These are phyloP conservation scores for Aspergillus sp. DNA, from an alignment of 2,329 filamentous ascomycete genomes.

Conservation along the genomic window DNA sequence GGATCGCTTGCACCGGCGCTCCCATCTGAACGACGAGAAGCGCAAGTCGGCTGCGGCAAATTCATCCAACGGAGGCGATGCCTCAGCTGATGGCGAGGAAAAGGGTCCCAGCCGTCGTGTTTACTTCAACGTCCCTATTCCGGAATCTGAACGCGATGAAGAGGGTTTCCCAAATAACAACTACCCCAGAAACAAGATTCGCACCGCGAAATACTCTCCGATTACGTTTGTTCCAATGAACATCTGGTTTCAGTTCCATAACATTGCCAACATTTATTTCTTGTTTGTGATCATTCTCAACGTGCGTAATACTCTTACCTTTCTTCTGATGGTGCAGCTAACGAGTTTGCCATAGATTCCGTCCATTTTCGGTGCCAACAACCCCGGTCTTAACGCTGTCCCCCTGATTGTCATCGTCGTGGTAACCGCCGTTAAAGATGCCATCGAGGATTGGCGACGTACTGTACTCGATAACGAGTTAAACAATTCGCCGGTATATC, in stretches of 20 bases:
- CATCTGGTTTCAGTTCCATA: constrained; percentile 95
- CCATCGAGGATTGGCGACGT: constrained; percentile 87
- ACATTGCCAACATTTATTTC: constrained; percentile 98
- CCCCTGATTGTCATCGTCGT: constrained; percentile 87
- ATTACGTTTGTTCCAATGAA: constrained; percentile 95
- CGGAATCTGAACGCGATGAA: constrained; percentile 67
- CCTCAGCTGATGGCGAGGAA: constrained; percentile 17
- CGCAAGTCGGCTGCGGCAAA: constrained; percentile 42
- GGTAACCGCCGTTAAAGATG: constrained; percentile 89
- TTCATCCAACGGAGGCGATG: constrained; percentile 2
- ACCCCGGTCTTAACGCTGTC: constrained; percentile 82
- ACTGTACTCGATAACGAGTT: constrained; percentile 87
- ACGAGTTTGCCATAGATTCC: constrained; percentile 60
- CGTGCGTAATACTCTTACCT: constrained; percentile 52
- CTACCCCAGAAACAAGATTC: constrained; percentile 90
- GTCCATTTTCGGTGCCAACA: constrained; percentile 85
- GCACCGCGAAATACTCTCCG: constrained; percentile 95
- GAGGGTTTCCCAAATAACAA: constrained; percentile 64
- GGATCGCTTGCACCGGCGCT: constrained; percentile 62
- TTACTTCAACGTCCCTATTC: constrained; percentile 82
- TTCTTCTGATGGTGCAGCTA: constrained; percentile 14
- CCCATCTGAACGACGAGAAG: constrained; percentile 63
- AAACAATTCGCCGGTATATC: constrained; percentile 92
- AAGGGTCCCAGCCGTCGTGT: constrained; percentile 42
- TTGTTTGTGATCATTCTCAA: constrained; percentile 89